phyloP scores from a whole-genome alignment of 495 filamentous ascomycete genomes.

The Talaromyces wortmannii region DNA sequence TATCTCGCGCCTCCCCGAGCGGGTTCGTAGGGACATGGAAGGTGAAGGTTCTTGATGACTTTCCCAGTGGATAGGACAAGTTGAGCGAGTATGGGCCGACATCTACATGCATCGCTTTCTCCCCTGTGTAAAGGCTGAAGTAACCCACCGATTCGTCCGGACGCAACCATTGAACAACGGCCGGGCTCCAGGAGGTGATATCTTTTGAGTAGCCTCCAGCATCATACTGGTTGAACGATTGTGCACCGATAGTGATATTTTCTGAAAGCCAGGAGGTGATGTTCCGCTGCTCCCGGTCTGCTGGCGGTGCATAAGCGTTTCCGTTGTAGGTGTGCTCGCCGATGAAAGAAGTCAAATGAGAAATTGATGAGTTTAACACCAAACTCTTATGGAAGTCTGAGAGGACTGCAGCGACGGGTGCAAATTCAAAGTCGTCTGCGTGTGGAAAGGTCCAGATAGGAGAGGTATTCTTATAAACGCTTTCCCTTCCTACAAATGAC shows the following conservation, averaged over 20 bases:
- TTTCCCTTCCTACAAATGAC: conserved; percentile 23
- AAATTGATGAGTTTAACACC: conserved; percentile 8
- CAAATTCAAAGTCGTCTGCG: conserved; percentile 29
- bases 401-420: conserved; percentile 26
- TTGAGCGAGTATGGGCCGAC: conserved; percentile 19
- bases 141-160: conserved; percentile 9
- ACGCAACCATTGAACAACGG: conserved; percentile 33
- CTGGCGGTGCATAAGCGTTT: conserved; percentile 29
- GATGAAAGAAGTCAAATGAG: conserved; percentile 19
- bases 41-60: conserved; percentile 7
- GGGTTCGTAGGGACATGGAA: conserved; percentile 6
- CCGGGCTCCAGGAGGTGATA: conserved; percentile 26
- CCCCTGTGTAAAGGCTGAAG: conserved; percentile 19
- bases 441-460: conserved; percentile 25
- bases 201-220: conserved; percentile 28
- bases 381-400: conserved; percentile 19
- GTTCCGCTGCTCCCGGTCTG: conserved; percentile 29
- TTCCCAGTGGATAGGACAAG: conserved; percentile 30
- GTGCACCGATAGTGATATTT: conserved; percentile 31
- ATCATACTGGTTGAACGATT: conserved; percentile 26
- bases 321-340: conserved; percentile 27
- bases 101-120: conserved; percentile 21
- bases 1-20: conserved; percentile 7
- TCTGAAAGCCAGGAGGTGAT: conserved; percentile 30
- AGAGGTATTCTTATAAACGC: conserved; percentile 8